A percentile compares a stretch with the other conserved stretches of the same genome.
phyloP scores from a whole-genome alignment of 2,329 filamentous ascomycete species.

The Alternaria burnsii region DNA sequence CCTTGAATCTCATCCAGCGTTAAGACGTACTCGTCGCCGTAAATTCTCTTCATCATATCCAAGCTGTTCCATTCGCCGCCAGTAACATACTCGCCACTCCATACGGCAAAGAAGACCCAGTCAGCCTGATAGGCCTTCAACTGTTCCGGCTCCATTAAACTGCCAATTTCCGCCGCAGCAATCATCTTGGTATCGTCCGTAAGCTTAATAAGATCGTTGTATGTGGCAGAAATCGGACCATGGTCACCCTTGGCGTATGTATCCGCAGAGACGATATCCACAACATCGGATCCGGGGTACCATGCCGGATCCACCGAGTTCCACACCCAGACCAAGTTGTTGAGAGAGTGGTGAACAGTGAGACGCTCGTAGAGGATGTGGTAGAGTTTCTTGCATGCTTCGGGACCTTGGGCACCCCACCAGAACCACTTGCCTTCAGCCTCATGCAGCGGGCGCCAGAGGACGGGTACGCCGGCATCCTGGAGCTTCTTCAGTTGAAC shows the following conservation, averaged over 20 bases:
- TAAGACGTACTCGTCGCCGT: constrained; percentile 37
- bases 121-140: constrained; percentile 57
- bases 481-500: constrained; percentile 57
- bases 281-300: constrained; percentile 59
- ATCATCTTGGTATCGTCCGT: constrained; percentile 59
- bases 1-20: constrained; percentile 42
- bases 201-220: constrained; percentile 55
- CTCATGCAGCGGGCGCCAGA: constrained; percentile 61
- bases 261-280: constrained; percentile 59
- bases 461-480: constrained; percentile 56
- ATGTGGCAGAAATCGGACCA: constrained; percentile 56
- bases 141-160: constrained; percentile 54
- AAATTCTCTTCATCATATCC: constrained; percentile 52
- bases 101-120: constrained; percentile 60
- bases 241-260: constrained; percentile 56
- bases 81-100: constrained; percentile 57
- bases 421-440: constrained; percentile 63
- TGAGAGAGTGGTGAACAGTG: constrained; percentile 55
- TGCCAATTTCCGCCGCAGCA: constrained; percentile 59
- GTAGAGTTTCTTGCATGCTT: constrained; percentile 57
- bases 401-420: constrained; percentile 61
- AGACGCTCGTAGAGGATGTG: constrained; percentile 56
- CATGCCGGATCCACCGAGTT: constrained; percentile 57
- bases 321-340: constrained; percentile 63
- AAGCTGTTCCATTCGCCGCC: constrained; percentile 54